Percentiles rank a stretch among this genome's conserved stretches.
Evolutionary conservation across 1,284 basidiomycete species (phyloP).

Genomic region (Vanrija sp.): DNA sequence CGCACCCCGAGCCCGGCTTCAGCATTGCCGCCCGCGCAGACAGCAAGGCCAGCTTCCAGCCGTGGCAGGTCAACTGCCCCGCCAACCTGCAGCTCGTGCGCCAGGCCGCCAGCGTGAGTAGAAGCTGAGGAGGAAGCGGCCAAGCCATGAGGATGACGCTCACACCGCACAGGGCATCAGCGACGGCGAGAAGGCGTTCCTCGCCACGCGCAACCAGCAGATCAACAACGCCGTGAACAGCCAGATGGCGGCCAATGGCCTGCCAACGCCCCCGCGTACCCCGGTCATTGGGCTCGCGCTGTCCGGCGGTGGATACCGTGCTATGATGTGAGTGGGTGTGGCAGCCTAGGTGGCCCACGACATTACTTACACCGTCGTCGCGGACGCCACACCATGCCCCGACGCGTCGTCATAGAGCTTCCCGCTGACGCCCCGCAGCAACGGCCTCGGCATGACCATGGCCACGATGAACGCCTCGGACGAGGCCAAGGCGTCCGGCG

Average conservation of each 20-base stretch:
- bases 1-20: not conserved
- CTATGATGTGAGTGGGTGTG: conserved; percentile 48
- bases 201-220: conserved; percentile 21
- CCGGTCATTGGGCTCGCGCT: conserved; percentile 50
- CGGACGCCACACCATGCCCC: not conserved
- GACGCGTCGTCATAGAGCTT: not conserved
- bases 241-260: conserved; percentile 24
- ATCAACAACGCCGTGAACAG: conserved; percentile 29
- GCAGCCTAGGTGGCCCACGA: too few species aligned
- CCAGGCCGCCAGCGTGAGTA: conserved; percentile 25
- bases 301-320: conserved; percentile 52
- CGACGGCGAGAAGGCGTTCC: conserved; percentile 33
- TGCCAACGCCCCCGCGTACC: conserved; percentile 36
- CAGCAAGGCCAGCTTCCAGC: conserved; percentile 29
- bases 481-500: not conserved
- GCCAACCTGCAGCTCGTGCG: conserved; percentile 38
- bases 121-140: not conserved
- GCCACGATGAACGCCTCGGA: conserved; percentile 6
- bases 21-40: not conserved
- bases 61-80: conserved; percentile 42
- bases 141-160: not conserved
- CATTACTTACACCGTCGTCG: too few species aligned
- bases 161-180: conserved; percentile 20
- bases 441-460: conserved; percentile 19
- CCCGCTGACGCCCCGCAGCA: conserved; percentile 5